Base-by-base conservation (phyloP, 2,329 filamentous ascomycete species). In the Myrmaecium sp. region DNA sequence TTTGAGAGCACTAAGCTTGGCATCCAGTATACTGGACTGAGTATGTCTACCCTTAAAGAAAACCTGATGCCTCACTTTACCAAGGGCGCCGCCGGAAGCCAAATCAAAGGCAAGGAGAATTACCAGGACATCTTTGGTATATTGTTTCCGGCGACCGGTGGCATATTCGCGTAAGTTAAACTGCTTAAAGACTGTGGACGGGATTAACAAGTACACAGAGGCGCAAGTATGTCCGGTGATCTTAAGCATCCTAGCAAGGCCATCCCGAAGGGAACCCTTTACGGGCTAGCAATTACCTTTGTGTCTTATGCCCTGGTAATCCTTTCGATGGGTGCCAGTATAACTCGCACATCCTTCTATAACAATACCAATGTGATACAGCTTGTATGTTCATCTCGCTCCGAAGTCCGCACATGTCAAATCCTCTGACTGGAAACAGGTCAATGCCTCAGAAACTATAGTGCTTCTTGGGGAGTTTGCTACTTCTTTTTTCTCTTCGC, bases 181-280 rank as follows among this genome's bases (percentile, higher is more conserved):
- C 17, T 14, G 10, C 6, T 4, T 13, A 26, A 12, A 10, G n/a
- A 14, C 18, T 12, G 14, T 11, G 10, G 9, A 14, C 14, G 12
- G 11, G 6, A 6, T 10, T 4, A 19, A 12, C 26, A n/a, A 19
- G 28, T 8, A 29, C 28, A 25, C 26, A 64, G 60, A 23, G 83
- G 83, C 11, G 82, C 82, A 5, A 86, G 79, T 38, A 91, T 92
- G 82, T 91, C 81, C 5, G 82, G 82, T 11, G 81, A 92, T 44
- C 52, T 92, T 26, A 76, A 68, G 34, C 74, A 82, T 35, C 82
- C 82, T 0, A 86, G 79, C 58, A 80, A 74, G 47, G 69, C 80
- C 1, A 92, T 92, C 28, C 82, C 82, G 0, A 74, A 69, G 34
- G 82, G 82, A n/a, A 91, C 82, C 0, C 54, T 91, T 1, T 78